Evolutionary conservation across 192 early-diverging fungal genomes (phyloP).

Genomic region (Kappamyces sp.): DNA sequence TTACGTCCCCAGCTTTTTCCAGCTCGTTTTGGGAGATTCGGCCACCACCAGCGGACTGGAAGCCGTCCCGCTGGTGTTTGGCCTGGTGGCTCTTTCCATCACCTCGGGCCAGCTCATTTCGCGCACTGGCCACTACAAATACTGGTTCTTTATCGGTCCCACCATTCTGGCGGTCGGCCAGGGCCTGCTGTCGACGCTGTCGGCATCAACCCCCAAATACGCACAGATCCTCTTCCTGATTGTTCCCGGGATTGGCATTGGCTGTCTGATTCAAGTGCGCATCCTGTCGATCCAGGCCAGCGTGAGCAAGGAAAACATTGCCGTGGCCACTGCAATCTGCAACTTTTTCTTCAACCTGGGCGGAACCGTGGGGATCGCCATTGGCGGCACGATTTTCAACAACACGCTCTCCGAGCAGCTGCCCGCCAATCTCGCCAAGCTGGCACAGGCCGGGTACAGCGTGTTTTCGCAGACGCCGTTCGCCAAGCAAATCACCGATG

Average conservation of each 20-base stretch:
- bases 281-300: slow-evolving; percentile 23
- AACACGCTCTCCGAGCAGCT: slow-evolving; percentile 13
- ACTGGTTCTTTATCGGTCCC: slow-evolving; percentile 58
- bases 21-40: slow-evolving; percentile 66
- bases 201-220: slow-evolving; percentile 38
- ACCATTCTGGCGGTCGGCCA: slow-evolving; percentile 54
- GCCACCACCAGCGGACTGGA: slow-evolving; percentile 72
- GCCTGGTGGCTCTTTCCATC: slow-evolving; percentile 66
- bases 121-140: slow-evolving; percentile 51
- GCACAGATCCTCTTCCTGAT: slow-evolving; percentile 58
- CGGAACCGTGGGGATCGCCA: slow-evolving; percentile 19
- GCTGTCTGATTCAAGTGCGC: slow-evolving; percentile 58
- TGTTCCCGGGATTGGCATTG: slow-evolving; percentile 68
- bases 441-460: too few relatives aligned
- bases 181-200: slow-evolving; percentile 59
- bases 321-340: slow-evolving; percentile 22
- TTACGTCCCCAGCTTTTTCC: slow-evolving; percentile 78
- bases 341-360: slow-evolving; percentile 26
- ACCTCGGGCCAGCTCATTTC: slow-evolving; percentile 54
- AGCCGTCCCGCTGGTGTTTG: slow-evolving; percentile 65
- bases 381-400: slow-evolving; percentile 28
- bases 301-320: slow-evolving; percentile 21
- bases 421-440: background rate
- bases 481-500: background rate
- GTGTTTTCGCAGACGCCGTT: too few relatives aligned